Evolutionary conservation across 208 protist species (phyloP), one percentile per base, ranked within the genome.

Genomic region (Trypanosoma mega): DNA sequence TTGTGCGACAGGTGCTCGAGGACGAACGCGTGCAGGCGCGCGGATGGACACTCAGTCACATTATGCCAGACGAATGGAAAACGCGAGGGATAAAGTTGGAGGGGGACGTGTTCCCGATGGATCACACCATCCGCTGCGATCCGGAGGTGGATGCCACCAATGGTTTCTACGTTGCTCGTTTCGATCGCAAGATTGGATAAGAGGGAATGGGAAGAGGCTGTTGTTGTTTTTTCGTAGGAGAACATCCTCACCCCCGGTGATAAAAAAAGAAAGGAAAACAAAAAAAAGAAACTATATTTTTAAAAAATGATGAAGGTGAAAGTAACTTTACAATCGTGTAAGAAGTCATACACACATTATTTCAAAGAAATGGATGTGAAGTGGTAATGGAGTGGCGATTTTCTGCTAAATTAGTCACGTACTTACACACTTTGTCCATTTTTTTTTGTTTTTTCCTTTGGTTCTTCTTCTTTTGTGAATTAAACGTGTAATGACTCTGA

Each of bases 91-190:
- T 31, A 12, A 49, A 47, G 8, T 24, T 33, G 9, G 60, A 45
- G 6, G 60, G 46, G 0, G 78, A 78, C n/a, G 57, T 52, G 6
- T 55, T 80, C 45, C 85, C 84, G 45, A 62, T 95, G 44, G 67
- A 86, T 24, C 85, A 74, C 69, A 95, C 89, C 9, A 90, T 95
- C 33, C 89, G 89, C 16, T 95, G 89, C 46, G 85, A 95, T 53
- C 85, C 85, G 0, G 71, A 46, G 6, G 58, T 41, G 2, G 85
- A 93, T 49, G 67, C 65, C 16, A 95, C 85, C 0, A 95, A 95
- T 63, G 89, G 89, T 21, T 95, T 95, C 68, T 95, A 76, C 49
- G 89, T 95, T 12, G 85, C 89, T 2, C 85, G 89, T 30, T 93
- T 95, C 55, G 85, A 95, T 53, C 85, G 89, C 23, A 16, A 14